Evolutionary conservation across 202 grass and related monocot genomes (phyloP), one percentile per base, ranked within the genome.

Genomic region (Panicum hallii): DNA sequence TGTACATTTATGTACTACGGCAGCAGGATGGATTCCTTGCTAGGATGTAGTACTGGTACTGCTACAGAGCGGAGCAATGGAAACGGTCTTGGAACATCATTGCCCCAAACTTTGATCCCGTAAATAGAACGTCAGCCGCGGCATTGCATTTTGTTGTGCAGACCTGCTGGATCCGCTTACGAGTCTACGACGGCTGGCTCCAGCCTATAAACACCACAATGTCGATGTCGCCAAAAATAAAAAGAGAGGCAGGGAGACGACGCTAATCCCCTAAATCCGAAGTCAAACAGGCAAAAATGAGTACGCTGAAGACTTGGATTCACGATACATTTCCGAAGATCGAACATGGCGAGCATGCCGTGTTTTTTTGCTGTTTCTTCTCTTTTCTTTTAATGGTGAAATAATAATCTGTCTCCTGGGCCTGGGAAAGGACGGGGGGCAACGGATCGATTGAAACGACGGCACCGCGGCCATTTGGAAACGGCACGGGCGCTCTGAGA

Each of bases 1-100:
- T 11, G 36, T 26, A 60, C 11, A 68, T 68, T 43, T 22, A 43
- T 20, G 7, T 14, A 30, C 1, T 13, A 10, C 9, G 3, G 10
- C 1, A 17, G 6, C 32, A 32, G 13, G 12, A 47, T 15, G 16
- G 36, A 23, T 36, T 14, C 60, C 43, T 55, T 36, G 10, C 3
- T 67, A 8, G 0, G 28, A 40, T 7, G 7, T n/a, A 3, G 6
- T 22, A 32, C 32, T 32, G 32, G 55, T 7, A 54, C 47, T 26
- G 3, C 13, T 49, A 53, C 5, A 28, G 11, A 47, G 16, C 8
- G 3, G 22, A 53, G 32, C 68, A 65, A 45, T 57, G 68, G 16
- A 76, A 46, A 61, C 30, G 40, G 11, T 69, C 62, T 41, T 63
- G 54, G 32, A 62, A 77, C 53, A 56, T 68, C 70, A 23, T 58